Conservation (phyloP, 2,329 filamentous ascomycete species). For the Didymella keratinophila region DNA sequence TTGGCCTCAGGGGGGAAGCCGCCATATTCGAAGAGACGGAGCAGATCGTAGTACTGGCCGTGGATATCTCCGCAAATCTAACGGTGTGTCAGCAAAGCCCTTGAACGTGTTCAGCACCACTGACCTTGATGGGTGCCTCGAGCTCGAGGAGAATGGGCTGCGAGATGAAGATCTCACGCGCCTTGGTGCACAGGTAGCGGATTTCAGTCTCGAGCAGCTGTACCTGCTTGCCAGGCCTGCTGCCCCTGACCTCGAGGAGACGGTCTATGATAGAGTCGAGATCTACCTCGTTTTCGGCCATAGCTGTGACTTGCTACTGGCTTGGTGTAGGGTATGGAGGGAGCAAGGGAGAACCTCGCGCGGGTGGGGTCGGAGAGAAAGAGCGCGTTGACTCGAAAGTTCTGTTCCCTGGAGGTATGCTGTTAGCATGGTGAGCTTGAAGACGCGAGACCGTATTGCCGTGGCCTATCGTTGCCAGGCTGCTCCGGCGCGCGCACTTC, state of each 20-base stretch:
- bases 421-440: constrained; percentile 34
- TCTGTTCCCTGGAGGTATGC: constrained; percentile 28
- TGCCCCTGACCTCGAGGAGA: constrained; percentile 95
- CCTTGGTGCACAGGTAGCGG: constrained; percentile 96
- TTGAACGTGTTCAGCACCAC: constrained; percentile 33
- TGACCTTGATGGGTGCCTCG: constrained; percentile 98
- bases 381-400: constrained; percentile 36
- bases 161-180: constrained; percentile 98
- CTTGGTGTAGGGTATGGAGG: constrained; percentile 30
- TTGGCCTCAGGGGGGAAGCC: constrained; percentile 98
- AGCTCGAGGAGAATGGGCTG: constrained; percentile 97
- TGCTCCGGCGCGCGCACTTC: constrained; percentile 12
- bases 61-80: constrained; percentile 99
- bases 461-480: constrained; percentile 25
- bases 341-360: constrained; percentile 49
- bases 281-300: constrained; percentile 92
- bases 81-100: constrained; percentile 24
- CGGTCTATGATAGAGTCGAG: constrained; percentile 99
- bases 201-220: constrained; percentile 97
- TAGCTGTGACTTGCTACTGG: constrained; percentile 57
- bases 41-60: constrained; percentile 97
- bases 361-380: constrained; percentile 35
- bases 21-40: constrained; percentile 97
- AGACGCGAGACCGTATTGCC: constrained; percentile 18
- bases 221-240: constrained; percentile 97